Conservation (phyloP, 2,329 filamentous ascomycete species). For the Pseudogymnoascus sp. region DNA sequence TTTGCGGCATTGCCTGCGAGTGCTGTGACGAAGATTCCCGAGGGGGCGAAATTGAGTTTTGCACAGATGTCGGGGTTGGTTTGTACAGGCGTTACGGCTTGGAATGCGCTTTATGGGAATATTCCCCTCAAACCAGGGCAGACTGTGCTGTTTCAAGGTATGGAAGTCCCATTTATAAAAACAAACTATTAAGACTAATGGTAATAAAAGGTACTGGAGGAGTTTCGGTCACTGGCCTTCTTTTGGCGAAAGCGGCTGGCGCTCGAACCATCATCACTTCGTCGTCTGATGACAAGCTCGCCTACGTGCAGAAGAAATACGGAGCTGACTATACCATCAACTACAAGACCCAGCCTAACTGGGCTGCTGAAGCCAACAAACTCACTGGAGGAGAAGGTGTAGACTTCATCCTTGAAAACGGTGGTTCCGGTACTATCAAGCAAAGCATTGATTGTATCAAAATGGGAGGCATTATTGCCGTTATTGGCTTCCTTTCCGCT, state of each 20-base stretch:
- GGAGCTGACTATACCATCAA: constrained; percentile 55
- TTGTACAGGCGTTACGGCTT: constrained; percentile 40
- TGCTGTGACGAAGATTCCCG: constrained; percentile 34
- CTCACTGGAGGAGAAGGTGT: constrained; percentile 45
- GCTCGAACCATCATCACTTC: constrained; percentile 42
- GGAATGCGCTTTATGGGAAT: constrained; percentile 41
- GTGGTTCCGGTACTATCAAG: constrained; percentile 52
- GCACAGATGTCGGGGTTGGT: constrained; percentile 40
- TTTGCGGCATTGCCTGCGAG: constrained; percentile 37
- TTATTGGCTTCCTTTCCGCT: constrained; percentile 36
- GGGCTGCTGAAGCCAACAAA: constrained; percentile 50
- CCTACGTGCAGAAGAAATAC: constrained; percentile 33
- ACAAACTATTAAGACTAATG: not conserved
- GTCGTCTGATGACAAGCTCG: constrained; percentile 42
- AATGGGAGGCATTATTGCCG: constrained; percentile 38
- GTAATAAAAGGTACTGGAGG: constrained; percentile 37
- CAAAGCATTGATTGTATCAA: constrained; percentile 43
- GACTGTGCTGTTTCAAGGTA: constrained; percentile 32
- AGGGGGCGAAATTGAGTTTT: constrained; percentile 40
- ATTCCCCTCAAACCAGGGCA: constrained; percentile 34
- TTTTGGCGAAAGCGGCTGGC: constrained; percentile 40
- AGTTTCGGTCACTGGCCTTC: constrained; percentile 37
- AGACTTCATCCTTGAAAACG: constrained; percentile 59
- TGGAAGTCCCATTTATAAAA: constrained; percentile 6
- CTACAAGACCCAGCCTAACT: constrained; percentile 49